phyloP scores from a whole-genome alignment of 768 basidiomycete species.

The Phaffia tasmanica region DNA sequence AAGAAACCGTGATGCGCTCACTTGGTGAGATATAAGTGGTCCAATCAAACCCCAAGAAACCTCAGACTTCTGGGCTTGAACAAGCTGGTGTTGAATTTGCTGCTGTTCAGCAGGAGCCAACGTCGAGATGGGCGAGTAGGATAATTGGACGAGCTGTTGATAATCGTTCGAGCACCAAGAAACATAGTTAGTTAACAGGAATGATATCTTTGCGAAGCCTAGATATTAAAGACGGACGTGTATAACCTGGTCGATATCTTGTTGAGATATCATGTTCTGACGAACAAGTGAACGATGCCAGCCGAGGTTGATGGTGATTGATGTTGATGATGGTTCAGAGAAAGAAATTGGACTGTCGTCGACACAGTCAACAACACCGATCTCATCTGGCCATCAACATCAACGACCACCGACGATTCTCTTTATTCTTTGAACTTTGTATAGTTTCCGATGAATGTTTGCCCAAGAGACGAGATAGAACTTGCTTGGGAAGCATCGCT shows the following conservation, averaged over 20 bases:
- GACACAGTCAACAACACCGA: too few species aligned
- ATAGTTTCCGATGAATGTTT: too few species aligned
- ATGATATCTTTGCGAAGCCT: not conserved
- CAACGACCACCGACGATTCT: too few species aligned
- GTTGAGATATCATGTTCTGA: conserved; percentile 9
- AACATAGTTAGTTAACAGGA: not conserved
- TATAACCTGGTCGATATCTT: conserved; percentile 25
- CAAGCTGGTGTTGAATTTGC: conserved; percentile 27
- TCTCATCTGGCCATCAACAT: too few species aligned
- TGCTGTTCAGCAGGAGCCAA: conserved; percentile 26
- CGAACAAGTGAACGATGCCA: too few species aligned
- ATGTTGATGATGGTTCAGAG: too few species aligned
- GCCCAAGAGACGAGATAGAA: too few species aligned
- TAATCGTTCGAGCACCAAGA: not conserved
- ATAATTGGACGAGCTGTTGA: conserved; percentile 24
- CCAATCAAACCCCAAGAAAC: conserved; percentile 78
- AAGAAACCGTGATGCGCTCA: conserved; percentile 1
- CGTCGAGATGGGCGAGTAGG: conserved; percentile 18
- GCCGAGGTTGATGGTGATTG: too few species aligned
- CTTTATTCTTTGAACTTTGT: too few species aligned
- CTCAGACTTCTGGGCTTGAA: conserved; percentile 28
- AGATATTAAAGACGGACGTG: conserved; percentile 3
- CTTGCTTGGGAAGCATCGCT: conserved; percentile 16
- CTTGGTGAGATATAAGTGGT: conserved; percentile 55
- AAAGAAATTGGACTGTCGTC: too few species aligned